Evolutionary conservation across 371 early-diverging fungal species (phyloP), one percentile per base, ranked within the genome.

Genomic region (Mucor irregularis): DNA sequence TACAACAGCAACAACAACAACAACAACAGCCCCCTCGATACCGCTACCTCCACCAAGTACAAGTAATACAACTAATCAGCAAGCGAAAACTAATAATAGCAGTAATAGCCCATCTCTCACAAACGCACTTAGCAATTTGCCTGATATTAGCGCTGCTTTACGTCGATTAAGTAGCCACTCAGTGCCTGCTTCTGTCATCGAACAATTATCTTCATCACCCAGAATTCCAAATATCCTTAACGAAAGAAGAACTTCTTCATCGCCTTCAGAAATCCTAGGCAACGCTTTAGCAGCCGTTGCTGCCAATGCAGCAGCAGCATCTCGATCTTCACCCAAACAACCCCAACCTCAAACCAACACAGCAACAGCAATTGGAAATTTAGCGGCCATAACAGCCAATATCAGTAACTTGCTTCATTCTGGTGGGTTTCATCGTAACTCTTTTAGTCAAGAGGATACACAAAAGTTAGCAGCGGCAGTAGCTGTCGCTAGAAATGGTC

Each of bases 251-350:
- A 47, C 42, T 8, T 57, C 62, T 0, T 19, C 39, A 0, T 61
- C 61, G 1, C 61, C 69, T 1, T 60, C 64, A 1, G 65, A 69
- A 25, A 64, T 64, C n/a, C 29, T 73, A 1, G 74, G 74, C 5
- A 73, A 64, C 49, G 74, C 74, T 6, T 42, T 73, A 21, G 74
- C 74, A 3, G 74, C 65, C 3, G 74, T 73, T 1, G 74, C 74
- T 8, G 66, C 66, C 7, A 64, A 58, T 50, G 61, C 58, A 37
- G 44, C 47, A 11, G 56, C 52, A 17, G 49, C 59, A 9, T 42
- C 33, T 7, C 7, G 31, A 22, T 19, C 40, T 9, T 24, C 53
- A 11, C 30, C 40, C 8, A 42, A 43, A 62, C 40, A 64, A 53
- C 44, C 56, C 19, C 25, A 55, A 31, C 35, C 19, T 2, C 38